Evolutionary conservation across 345 rosid species (phyloP).

Genomic region (Pistacia atlantica): DNA sequence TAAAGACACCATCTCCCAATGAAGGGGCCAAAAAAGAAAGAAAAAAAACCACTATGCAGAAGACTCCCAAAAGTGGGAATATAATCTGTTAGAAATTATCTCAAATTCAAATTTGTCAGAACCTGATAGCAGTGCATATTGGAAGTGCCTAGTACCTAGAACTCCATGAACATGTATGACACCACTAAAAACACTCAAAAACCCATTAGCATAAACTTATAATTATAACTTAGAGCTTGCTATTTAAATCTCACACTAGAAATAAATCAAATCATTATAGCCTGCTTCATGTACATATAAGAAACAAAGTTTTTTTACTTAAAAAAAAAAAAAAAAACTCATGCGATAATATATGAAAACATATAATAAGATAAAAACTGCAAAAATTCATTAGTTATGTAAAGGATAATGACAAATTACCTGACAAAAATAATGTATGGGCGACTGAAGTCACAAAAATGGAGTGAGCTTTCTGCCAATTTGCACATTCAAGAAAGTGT

Average conservation of each 20-base stretch:
- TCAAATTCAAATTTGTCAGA: neutral
- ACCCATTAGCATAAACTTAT: neutral
- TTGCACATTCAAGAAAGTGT: conserved; percentile 77
- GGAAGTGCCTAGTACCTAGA: neutral
- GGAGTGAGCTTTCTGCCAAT: conserved; percentile 93
- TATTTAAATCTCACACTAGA: neutral
- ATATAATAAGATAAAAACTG: conserved; percentile 5
- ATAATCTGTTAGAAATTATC: neutral
- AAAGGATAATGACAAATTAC: conserved; percentile 37
- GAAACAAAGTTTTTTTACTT: neutral
- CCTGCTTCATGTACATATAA: neutral
- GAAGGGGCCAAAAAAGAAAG: too few species aligned
- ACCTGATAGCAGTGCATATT: neutral
- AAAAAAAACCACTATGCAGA: too few species aligned
- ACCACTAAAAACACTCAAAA: neutral
- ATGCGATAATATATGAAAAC: neutral
- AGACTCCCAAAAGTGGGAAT: too few species aligned
- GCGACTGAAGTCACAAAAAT: conserved; percentile 78
- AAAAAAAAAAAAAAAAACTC: neutral
- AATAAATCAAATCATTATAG: neutral
- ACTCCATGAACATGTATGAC: neutral
- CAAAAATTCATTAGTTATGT: conserved; percentile 14
- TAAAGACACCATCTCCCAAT: too few species aligned
- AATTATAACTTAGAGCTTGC: neutral
- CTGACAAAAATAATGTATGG: conserved; percentile 73